A percentile compares a stretch with the other conserved stretches of the same genome.
phyloP scores from a whole-genome alignment of 257 asterid genomes.

The Nicotiana paniculata region DNA sequence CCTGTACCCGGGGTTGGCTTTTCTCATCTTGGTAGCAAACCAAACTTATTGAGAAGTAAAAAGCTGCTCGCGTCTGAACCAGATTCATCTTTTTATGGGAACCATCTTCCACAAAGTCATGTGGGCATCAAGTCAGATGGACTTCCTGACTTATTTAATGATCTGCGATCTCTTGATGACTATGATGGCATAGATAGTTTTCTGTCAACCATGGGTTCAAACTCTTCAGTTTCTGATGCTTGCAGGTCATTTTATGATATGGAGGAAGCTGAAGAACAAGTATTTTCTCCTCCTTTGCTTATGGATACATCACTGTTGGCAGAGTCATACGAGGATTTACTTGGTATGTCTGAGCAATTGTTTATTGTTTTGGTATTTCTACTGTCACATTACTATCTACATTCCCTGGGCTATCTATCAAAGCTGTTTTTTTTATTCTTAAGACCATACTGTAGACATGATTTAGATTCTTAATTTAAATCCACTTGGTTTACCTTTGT shows the following conservation, averaged over 20 bases:
- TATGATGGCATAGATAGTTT: constrained; percentile 48
- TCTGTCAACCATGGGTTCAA: constrained; percentile 69
- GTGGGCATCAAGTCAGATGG: constrained; percentile 56
- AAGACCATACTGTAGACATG: not conserved
- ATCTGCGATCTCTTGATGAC: constrained; percentile 65
- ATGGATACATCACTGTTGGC: constrained; percentile 69
- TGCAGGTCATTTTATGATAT: constrained; percentile 64
- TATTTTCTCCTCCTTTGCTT: constrained; percentile 88
- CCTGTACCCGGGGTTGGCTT: constrained; percentile 67
- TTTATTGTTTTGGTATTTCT: not conserved
- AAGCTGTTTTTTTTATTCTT: not conserved
- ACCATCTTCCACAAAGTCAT: constrained; percentile 34
- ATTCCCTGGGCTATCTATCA: not conserved
- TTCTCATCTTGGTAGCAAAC: constrained; percentile 43
- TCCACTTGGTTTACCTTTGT: not conserved
- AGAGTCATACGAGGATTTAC: constrained; percentile 90
- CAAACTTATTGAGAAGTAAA: constrained; percentile 41
- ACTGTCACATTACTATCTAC: not conserved
- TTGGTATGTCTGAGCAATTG: constrained; percentile 43
- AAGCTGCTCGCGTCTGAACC: constrained; percentile 46
- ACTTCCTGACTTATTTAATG: constrained; percentile 47
- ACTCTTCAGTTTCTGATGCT: constrained; percentile 72
- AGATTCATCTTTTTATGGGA: constrained; percentile 52
- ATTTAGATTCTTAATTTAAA: not conserved
- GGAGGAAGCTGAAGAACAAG: constrained; percentile 79